Conservation (phyloP, 2,329 filamentous ascomycete species). For the Chrysoporthe deuterocubensis region DNA sequence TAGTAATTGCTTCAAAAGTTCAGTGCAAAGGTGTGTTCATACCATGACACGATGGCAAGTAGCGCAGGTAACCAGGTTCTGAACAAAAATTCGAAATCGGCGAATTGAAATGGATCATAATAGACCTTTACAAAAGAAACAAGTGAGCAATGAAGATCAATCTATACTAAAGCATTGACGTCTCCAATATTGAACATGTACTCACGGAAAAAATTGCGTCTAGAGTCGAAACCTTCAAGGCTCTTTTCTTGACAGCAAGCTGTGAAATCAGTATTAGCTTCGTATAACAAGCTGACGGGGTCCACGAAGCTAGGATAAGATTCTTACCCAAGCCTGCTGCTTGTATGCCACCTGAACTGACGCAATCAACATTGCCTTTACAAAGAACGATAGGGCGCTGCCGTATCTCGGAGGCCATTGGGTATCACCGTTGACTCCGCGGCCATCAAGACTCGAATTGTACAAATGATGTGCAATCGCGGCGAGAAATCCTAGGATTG, state of each 20-base stretch:
- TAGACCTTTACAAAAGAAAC: conserved; percentile 1
- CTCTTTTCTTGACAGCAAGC: conserved; percentile 25
- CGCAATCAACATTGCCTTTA: conserved; percentile 22
- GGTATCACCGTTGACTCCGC: conserved; percentile 15
- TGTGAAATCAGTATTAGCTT: background rate
- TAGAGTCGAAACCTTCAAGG: conserved; percentile 24
- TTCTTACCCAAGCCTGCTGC: conserved; percentile 28
- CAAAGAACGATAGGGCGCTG: conserved; percentile 29
- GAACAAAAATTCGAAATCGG: conserved; percentile 18
- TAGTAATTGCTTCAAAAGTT: background rate
- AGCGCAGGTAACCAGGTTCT: conserved; percentile 13
- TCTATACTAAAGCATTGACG: background rate
- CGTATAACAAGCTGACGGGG: background rate
- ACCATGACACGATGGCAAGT: conserved; percentile 10
- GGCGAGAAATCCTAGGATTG: conserved; percentile 20
- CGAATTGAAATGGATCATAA: conserved; percentile 19
- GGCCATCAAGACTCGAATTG: conserved; percentile 23
- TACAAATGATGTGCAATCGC: conserved; percentile 28
- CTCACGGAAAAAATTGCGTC: conserved; percentile 29
- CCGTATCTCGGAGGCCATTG: conserved; percentile 29
- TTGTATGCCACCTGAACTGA: conserved; percentile 29
- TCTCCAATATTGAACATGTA: background rate
- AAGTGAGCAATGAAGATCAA: background rate
- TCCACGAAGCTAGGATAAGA: too few species aligned
- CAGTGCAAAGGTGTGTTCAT: background rate